Conservation (phyloP, 2,329 filamentous ascomycete genomes). For the Aspergillus oerlinghausenensis region DNA sequence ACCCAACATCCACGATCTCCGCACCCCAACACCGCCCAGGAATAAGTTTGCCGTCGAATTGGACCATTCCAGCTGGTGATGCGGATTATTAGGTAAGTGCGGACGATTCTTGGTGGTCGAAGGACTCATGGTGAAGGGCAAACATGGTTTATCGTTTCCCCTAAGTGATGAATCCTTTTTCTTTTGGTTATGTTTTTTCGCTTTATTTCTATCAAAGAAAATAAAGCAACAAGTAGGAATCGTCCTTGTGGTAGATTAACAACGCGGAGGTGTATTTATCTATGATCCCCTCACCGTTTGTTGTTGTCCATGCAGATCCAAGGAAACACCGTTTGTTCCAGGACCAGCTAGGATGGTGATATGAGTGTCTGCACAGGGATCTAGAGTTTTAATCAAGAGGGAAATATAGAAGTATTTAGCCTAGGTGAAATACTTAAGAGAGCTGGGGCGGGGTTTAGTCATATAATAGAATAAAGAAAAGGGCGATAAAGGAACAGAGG, state of each 20-base stretch:
- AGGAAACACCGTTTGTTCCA: background rate
- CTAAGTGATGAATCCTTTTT: background rate
- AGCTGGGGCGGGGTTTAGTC: background rate
- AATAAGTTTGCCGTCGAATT: conserved; percentile 40
- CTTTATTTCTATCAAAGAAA: background rate
- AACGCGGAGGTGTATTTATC: background rate
- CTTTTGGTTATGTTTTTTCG: background rate
- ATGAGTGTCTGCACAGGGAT: background rate
- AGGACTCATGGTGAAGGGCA: conserved; percentile 6
- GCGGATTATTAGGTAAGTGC: conserved; percentile 9
- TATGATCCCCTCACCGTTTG: background rate
- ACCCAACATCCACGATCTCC: conserved; percentile 37
- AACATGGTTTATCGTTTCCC: background rate
- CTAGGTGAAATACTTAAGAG: background rate
- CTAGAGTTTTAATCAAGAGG: background rate
- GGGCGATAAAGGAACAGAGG: background rate
- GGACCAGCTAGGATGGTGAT: background rate
- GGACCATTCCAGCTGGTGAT: conserved; percentile 21
- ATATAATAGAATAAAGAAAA: background rate
- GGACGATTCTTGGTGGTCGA: conserved; percentile 10
- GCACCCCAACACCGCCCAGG: conserved; percentile 27
- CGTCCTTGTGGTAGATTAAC: background rate
- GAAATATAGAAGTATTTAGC: background rate
- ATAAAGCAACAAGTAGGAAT: background rate
- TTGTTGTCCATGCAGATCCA: background rate